Base-by-base conservation (phyloP, 1,139 yeast genomes). In the Nematodospora anomalae region DNA sequence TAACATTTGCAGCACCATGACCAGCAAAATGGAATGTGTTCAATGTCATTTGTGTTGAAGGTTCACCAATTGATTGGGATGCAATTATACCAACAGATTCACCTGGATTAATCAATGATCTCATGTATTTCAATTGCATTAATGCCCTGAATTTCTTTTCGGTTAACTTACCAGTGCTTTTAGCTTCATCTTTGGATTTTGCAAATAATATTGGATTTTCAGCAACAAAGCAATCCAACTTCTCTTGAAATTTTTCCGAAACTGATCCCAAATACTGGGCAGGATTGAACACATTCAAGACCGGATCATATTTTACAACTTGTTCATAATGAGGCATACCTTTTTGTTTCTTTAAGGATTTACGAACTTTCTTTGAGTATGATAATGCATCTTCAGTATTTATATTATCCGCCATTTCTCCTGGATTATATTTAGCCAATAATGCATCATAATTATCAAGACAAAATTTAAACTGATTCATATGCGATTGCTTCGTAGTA, bases 1-100 rank as follows among this genome's bases (percentile, higher is more conserved):
- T 94, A 50, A 94, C 99, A 65, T 94, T 94, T 34, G 98, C 98
- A 41, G 98, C 99, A 79, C 99, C 99, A 70, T 94, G 98, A 62
- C 99, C 99, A 52, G 99, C 99, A 58, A 94, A 94, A 72, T 94
- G 99, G 95, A 94, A 94, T 38, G 99, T 94, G 64, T 94, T 94
- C 57, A 94, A 78, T 14, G 99, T 94, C 99, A 94, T 94, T 71
- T 94, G 99, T 5, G 99, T 94, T 4, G 97, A 89, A 35, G 99
- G 99, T 67, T 94, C 99, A 68, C 99, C 99, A 60, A 94, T 83
- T 39, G 97, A 90, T 67, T 94, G 97, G 27, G 97, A 86, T 7
- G 98, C 98, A 66, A 94, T 85, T 57, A 94, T 90, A 65, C 99
- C 99, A 41, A 94, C 98, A 33, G 97, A 81, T 64, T 94, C 99